phyloP scores from a whole-genome alignment of 2,329 filamentous ascomycete genomes.

The Reticulascus tulasneorum region DNA sequence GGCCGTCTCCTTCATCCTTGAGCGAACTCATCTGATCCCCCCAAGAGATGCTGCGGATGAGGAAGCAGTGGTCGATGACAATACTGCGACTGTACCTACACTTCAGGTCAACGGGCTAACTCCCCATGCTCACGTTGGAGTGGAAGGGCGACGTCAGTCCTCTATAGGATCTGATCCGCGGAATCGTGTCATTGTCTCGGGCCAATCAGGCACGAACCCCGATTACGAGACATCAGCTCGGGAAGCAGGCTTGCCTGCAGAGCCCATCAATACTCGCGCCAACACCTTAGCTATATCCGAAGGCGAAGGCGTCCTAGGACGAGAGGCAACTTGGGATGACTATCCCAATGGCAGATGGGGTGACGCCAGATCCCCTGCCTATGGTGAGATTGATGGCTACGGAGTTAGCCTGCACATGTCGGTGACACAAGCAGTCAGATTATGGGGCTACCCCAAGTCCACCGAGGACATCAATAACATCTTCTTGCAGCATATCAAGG shows the following conservation, averaged over 20 bases:
- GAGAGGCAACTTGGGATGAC: conserved; percentile 98
- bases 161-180: conserved; percentile 80
- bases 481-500: conserved; percentile 77
- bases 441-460: conserved; percentile 79
- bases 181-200: conserved; percentile 81
- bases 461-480: conserved; percentile 70
- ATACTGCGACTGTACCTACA: conserved; percentile 37
- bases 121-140: conserved; percentile 25
- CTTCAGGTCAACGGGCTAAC: conserved; percentile 47
- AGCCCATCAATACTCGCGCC: conserved; percentile 70
- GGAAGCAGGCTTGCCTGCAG: conserved; percentile 72
- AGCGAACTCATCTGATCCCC: conserved; percentile 80
- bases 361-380: conserved; percentile 86
- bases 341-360: conserved; percentile 96
- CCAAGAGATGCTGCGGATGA: conserved; percentile 50
- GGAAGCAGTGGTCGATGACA: conserved; percentile 47
- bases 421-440: conserved; percentile 71
- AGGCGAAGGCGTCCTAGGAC: conserved; percentile 80
- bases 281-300: conserved; percentile 92
- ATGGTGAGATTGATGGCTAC: conserved; percentile 97
- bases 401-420: conserved; percentile 93
- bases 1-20: conserved; percentile 87
- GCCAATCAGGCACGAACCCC: conserved; percentile 53
- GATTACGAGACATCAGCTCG: conserved; percentile 70
- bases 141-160: conserved; percentile 60